Evolutionary conservation across 306 rosid species (phyloP), one percentile per base, ranked within the genome.

Genomic region (Quercus alba): DNA sequence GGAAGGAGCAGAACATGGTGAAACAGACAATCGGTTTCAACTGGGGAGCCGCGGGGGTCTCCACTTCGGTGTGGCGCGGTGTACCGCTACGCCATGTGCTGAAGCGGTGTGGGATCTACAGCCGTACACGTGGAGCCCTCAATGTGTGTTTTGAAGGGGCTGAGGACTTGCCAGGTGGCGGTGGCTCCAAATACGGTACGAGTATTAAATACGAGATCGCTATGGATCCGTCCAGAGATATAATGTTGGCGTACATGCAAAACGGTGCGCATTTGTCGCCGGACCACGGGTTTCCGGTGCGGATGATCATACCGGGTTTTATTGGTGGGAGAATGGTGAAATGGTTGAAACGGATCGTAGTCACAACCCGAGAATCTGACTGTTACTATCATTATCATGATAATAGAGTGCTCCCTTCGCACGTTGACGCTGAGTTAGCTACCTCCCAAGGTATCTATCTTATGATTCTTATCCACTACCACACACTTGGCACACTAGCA

Each of bases 291-390:
- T 94, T 94, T 55, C 98, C 98, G 3, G 83, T 92, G 20, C 71
- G 98, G 77, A 67, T 92, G 66, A 90, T 94, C 26, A 78, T 94
- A 11, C 97, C 98, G 0, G 96, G 96, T 5, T 94, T 85, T 70
- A 92, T 90, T 1, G 98, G 93, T 0, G 98, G 98, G 0, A 89
- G 96, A 17, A 92, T 92, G 97, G 94, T 94, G 5, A 94, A 94
- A 64, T 92, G 98, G 98, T 74, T 94, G 23, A 94, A 94, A 31
- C 89, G 96, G 2, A 94, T 94, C 56, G 5, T 94, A 7, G 94
- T 94, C 0, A 90, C 97, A 0, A 77, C 96, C 0, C 56, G 64
- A 3, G 90, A 94, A 81, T 92, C 97, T 0, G 84, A 89, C 0
- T 80, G 2, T 41, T 83, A 89, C 82, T 92, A 92, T 82, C 97